Percentiles rank a stretch among this genome's conserved stretches.
Evolutionary conservation across 2,329 filamentous ascomycete genomes (phyloP).

Genomic region (Monosporascus ibericus): DNA sequence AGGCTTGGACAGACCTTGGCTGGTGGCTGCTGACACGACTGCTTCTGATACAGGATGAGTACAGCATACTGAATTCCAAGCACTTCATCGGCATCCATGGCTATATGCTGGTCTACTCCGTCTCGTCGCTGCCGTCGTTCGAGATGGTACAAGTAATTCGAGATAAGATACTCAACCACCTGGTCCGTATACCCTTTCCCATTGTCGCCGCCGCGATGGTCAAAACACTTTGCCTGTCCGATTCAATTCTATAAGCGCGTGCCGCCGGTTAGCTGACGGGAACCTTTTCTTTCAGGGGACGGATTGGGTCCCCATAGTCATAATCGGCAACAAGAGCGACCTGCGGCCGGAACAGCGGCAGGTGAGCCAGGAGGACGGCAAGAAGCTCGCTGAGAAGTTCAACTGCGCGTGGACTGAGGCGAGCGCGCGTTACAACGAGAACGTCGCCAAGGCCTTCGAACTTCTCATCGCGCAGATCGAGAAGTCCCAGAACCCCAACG

Average conservation of each 20-base stretch:
- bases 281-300: slow-evolving; percentile 47
- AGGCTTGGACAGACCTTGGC: not conserved
- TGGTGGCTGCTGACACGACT: slow-evolving; percentile 3
- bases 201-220: no score
- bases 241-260: not conserved
- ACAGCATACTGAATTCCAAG: slow-evolving; percentile 96
- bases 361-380: slow-evolving; percentile 79
- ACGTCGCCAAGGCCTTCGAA: slow-evolving; percentile 89
- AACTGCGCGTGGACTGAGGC: slow-evolving; percentile 93
- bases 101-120: slow-evolving; percentile 98
- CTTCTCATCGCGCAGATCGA: slow-evolving; percentile 92
- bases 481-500: slow-evolving; percentile 83
- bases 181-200: slow-evolving; percentile 52
- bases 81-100: slow-evolving; percentile 99
- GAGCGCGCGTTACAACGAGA: slow-evolving; percentile 88
- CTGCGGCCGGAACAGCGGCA: slow-evolving; percentile 88
- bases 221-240: not conserved
- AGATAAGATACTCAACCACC: slow-evolving; percentile 94
- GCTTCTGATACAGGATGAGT: slow-evolving; percentile 67
- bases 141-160: slow-evolving; percentile 96
- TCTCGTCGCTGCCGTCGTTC: slow-evolving; percentile 86
- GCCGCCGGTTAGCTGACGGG: not conserved
- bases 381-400: slow-evolving; percentile 77
- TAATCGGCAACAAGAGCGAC: slow-evolving; percentile 97
- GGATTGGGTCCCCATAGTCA: slow-evolving; percentile 85